Base-by-base conservation (phyloP, 1,139 yeast species). In the Debaryomyces sp. region DNA sequence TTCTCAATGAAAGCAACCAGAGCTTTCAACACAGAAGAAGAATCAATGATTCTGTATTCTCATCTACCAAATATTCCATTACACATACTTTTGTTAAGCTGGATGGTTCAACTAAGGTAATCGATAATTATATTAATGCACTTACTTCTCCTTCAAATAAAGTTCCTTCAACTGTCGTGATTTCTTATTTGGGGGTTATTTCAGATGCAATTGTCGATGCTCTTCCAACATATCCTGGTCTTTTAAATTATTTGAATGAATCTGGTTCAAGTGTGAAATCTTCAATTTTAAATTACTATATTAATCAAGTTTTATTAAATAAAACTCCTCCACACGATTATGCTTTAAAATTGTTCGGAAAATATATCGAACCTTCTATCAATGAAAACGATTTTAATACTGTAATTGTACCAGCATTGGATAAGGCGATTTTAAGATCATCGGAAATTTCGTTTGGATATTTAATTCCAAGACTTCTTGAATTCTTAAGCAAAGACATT, bases 381-480 rank as follows among this genome's bases (percentile, higher is more conserved):
- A 59, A 70, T 5, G 62, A 66, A n/a, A 75, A 72, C 1, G 73
- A 75, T 12, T 74, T 87, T 48, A 66, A 63, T 13, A 56, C 63
- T 0, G 48, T 58, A 4, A 55, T 90, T 15, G 62, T 85, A 8
- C 90, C 96, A 2, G 74, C 79, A 15, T 62, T 92, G 45, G 94
- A 89, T 56, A 91, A 89, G 62, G 81, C 95, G 0, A 77, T 87
- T 44, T 74, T 94, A 59, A 81, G 97, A 63, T 84, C 96, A 2
- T 88, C 97, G 0, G 98, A 91, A 62, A 68, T 75, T 33, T 80
- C 90, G 0, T 79, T 89, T 54, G 77, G 78, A 6, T 59, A 71
- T 30, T 67, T 85, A 13, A 61, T 82, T 18, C 85, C 87, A 0
- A 68, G 74, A 2, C 61, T 89, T 22, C 70, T 84, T 45, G 48